phyloP scores from a whole-genome alignment of 306 rosid genomes.

The Pueraria montana region DNA sequence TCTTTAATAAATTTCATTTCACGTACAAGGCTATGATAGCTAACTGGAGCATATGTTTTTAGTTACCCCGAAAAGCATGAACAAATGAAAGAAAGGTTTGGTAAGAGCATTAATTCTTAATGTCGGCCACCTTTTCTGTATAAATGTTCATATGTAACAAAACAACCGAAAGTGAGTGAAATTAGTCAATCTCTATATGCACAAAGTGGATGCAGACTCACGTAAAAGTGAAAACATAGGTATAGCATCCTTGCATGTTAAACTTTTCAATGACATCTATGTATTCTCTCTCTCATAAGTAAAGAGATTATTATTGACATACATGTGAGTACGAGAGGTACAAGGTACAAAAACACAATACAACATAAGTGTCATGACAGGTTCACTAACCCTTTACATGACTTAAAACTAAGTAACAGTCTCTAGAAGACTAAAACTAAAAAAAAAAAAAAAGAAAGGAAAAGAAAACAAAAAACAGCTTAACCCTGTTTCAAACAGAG shows the following conservation, averaged over 20 bases:
- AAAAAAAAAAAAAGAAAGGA: not conserved
- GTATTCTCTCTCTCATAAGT: not conserved
- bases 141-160: not conserved
- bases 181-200: slow-evolving; percentile 10
- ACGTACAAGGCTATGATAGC: slow-evolving; percentile 27
- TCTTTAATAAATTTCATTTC: not conserved
- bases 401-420: not conserved
- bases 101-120: slow-evolving; percentile 55
- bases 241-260: not conserved
- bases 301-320: not conserved
- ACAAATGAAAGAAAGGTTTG: not conserved
- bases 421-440: not conserved
- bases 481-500: not conserved
- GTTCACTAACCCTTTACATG: not conserved
- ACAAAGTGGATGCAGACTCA: not conserved
- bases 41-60: slow-evolving; percentile 38
- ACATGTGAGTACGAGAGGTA: not conserved
- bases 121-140: slow-evolving; percentile 54
- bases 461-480: not conserved
- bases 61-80: not conserved
- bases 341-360: not conserved
- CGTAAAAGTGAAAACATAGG: not conserved
- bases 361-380: not conserved
- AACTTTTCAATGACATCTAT: not conserved
- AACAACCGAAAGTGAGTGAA: not conserved